Base-by-base conservation (phyloP, 164 flowering plant species). In the Dillenia turbinata region DNA sequence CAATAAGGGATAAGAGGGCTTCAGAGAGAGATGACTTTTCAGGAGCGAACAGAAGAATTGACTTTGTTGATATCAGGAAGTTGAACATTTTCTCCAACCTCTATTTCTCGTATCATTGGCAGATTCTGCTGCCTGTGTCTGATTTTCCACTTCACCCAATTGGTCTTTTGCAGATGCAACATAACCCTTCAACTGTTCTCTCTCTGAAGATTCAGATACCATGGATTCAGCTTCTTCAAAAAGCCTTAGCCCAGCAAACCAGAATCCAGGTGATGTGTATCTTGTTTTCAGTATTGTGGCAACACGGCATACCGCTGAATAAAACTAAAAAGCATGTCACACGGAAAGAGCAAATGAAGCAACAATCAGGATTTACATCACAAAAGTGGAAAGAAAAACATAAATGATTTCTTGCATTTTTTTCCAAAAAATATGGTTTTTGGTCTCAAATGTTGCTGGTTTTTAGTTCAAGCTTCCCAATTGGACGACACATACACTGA, bases 191-290 rank as follows among this genome's bases (percentile, higher is more conserved):
- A 92, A 68, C 66, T 92, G 89, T 19, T 71, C 64, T 73, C 70
- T 86, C 76, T 87, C 87, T 1, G 87, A 71, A 47, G 84, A 44
- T 16, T 77, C 81, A 15, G 81, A 70, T 24, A 79, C 72, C 44
- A 81, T 63, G 9, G 49, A 12, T 46, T 78, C 85, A 54, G 91
- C 86, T 66, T 71, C 83, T 73, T 78, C 82, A 64, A 88, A 88
- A 16, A 88, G 83, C 61, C 70, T 68, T 44, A 86, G 62, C 15
- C 96, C 96, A 10, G 84, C 78, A 45, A 76, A 66, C 96, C 96
- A 88, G 61, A 86, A 88, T 1, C 92, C 96, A 9, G 88, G 86
- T 9, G 87, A 66, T 0, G 92, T 88, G 58, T 84, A 85, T 73
- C 96, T 72, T 1, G 91, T 81, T 71, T 81, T 86, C 56, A 86